These are phyloP conservation scores for Trypanosomatidae sp. DNA, from an alignment of 208 protist species.

Conservation along the genomic window DNA sequence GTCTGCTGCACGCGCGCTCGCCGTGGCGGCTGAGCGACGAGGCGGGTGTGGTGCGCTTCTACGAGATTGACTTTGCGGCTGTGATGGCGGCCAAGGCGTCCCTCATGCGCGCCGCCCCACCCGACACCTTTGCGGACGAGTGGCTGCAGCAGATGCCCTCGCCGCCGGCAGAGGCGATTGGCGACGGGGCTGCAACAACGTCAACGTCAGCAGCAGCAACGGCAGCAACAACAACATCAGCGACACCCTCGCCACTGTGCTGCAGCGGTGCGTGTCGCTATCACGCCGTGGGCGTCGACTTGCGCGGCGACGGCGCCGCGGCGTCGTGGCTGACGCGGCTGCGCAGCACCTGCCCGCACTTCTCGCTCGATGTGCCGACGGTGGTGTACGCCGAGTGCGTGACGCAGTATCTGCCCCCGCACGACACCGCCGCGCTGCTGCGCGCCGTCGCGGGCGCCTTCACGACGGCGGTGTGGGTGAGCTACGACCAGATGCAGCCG, in stretches of 20 bases:
- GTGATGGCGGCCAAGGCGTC: conserved; percentile 64
- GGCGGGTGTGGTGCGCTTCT: conserved; percentile 31
- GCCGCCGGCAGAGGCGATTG: conserved; percentile 1
- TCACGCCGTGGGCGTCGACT: conserved; percentile 53
- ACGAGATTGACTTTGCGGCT: conserved; percentile 71
- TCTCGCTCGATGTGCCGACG: conserved; percentile 29
- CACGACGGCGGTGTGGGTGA: conserved; percentile 38
- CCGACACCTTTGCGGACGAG: conserved; percentile 21
- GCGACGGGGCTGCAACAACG: no score
- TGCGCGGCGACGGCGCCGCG: conserved; percentile 19
- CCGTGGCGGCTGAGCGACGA: no score
- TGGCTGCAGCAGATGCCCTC: conserved; percentile 10
- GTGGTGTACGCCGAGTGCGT: conserved; percentile 88
- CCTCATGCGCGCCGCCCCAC: conserved; percentile 44
- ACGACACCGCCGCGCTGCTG: conserved; percentile 33
- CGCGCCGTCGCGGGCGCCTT: conserved; percentile 29
- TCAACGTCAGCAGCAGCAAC: no score
- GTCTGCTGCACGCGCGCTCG: no score
- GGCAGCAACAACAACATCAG: no score
- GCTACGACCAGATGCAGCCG: conserved; percentile 76
- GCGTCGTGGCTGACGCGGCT: conserved; percentile 17
- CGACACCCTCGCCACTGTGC: conserved; percentile 4
- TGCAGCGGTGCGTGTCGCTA: conserved; percentile 27
- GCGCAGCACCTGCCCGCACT: conserved; percentile 8
- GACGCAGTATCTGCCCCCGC: conserved; percentile 82